These are phyloP conservation scores for Parathielavia hyrcaniae DNA, from an alignment of 495 filamentous ascomycete species.

Conservation along the genomic window DNA sequence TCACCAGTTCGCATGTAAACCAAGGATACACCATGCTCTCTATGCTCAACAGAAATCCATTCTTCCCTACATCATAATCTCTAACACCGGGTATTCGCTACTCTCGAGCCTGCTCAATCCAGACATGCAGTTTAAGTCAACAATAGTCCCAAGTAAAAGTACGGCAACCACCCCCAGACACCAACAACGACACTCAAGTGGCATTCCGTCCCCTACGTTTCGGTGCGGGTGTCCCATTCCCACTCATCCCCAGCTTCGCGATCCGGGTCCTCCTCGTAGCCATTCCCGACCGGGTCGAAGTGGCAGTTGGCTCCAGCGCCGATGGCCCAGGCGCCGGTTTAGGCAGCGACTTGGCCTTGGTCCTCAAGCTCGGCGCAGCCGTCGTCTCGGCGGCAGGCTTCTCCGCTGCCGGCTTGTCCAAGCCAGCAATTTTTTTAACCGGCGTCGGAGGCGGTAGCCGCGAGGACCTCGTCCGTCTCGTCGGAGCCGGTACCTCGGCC, in stretches of 20 bases:
- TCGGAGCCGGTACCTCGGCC: neutral
- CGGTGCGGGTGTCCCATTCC: constrained; percentile 34
- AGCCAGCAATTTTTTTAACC: constrained; percentile 11
- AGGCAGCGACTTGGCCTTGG: constrained; percentile 1
- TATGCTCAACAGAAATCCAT: too few species aligned
- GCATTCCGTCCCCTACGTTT: constrained; percentile 26
- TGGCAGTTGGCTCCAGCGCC: constrained; percentile 5
- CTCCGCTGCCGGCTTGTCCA: constrained; percentile 8
- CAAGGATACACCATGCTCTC: neutral
- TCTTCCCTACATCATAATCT: neutral
- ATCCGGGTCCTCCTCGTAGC: constrained; percentile 26
- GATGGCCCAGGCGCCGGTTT: constrained; percentile 1
- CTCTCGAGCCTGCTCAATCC: neutral
- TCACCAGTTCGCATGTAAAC: neutral
- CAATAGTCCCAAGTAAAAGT: neutral
- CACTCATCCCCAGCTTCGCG: constrained; percentile 31
- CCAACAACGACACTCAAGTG: neutral
- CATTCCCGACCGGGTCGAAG: constrained; percentile 15
- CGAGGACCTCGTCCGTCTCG: constrained; percentile 23
- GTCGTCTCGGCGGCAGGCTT: neutral
- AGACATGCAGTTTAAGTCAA: neutral
- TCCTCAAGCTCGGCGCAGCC: neutral
- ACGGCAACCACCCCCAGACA: neutral
- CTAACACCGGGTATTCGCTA: constrained; percentile 5
- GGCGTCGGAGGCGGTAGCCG: constrained; percentile 23